Evolutionary conservation across 2,329 filamentous ascomycete genomes (phyloP), one percentile per base, ranked within the genome.

Genomic region (Ophiobolus disseminans): DNA sequence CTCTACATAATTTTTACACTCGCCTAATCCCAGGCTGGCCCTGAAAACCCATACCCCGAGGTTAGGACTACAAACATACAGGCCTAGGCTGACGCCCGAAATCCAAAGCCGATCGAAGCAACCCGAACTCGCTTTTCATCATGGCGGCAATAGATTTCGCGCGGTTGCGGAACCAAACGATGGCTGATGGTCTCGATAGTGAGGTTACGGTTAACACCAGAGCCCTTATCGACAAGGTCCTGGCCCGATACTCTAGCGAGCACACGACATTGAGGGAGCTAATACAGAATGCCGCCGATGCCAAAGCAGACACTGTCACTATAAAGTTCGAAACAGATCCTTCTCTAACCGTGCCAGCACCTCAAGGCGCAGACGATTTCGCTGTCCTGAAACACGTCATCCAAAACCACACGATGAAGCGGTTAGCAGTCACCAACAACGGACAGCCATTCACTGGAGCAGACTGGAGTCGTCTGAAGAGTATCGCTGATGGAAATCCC

Each of bases 231-330:
- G 95, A 97, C 77, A 99, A 99, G 75, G 93, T 99, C 9, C 83
- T 99, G 40, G 94, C 94, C 8, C 83, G 94, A 68, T 99, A 99
- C 72, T 96, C 92, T 2, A 93, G 94, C 63, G 95, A 99, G 78
- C 97, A 93, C 87, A 86, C 83, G 10, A 86, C 85, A 10, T 77
- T 99, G 14, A 86, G 94, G 79, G 94, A 99, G 73, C 86, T 99
- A 53, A 91, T 99, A 35, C 94, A 99, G 69, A 99, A 99, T 71
- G 94, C 94, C n/a, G 93, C 94, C 56, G 94, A 99, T 77, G 94
- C 94, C 17, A 90, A 92, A 68, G 94, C 94, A 38, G 89, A 87
- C 13, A 92, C 86, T 46, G 93, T 97, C 60, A 89, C 85, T 36
- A 90, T 99, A 69, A 92, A 89, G 63, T 96, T 94, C 79, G 93